phyloP scores from a whole-genome alignment of 192 early-diverging fungal species.

The Lunasporangiospora selenospora region DNA sequence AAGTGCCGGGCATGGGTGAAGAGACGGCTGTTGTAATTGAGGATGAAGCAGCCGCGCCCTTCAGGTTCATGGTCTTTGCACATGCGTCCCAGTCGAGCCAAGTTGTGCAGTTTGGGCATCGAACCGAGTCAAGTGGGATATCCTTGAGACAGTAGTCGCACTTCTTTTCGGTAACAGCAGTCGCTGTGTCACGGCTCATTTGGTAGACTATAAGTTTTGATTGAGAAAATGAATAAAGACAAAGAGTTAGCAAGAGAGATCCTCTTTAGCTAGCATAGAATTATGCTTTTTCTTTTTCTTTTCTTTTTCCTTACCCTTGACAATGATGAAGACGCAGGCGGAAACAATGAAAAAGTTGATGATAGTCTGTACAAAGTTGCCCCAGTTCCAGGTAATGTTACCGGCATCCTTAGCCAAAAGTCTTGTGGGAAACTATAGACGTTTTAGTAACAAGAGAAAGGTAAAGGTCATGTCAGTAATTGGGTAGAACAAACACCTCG shows the following conservation, averaged over 20 bases:
- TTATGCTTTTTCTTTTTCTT: not conserved
- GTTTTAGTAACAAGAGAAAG: too few relatives aligned
- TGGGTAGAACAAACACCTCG: too few relatives aligned
- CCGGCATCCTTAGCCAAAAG: constrained; percentile 46
- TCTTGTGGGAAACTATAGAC: constrained; percentile 13
- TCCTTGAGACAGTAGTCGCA: constrained; percentile 47
- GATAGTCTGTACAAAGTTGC: constrained; percentile 66
- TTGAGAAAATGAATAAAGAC: not conserved
- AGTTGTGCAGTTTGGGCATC: constrained; percentile 47
- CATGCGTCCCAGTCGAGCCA: constrained; percentile 50
- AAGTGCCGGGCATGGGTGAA: not conserved
- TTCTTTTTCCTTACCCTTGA: constrained; percentile 48
- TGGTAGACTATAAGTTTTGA: constrained; percentile 38
- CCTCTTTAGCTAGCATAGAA: too few relatives aligned
- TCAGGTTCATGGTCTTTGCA: constrained; percentile 23
- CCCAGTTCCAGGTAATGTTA: constrained; percentile 62
- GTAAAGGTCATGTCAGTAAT: too few relatives aligned
- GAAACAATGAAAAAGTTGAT: constrained; percentile 73
- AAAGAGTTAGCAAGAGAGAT: not conserved
- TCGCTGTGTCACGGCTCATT: constrained; percentile 19
- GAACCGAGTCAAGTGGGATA: constrained; percentile 29
- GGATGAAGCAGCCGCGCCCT: constrained; percentile 9
- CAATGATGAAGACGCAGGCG: constrained; percentile 63
- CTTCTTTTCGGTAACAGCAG: constrained; percentile 22
- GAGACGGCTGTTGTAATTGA: not conserved